Percentiles rank a stretch among this genome's conserved stretches.
These are phyloP conservation scores for Dactylellina drechsleri DNA, from an alignment of 2,329 filamentous ascomycete species.

Conservation along the genomic window DNA sequence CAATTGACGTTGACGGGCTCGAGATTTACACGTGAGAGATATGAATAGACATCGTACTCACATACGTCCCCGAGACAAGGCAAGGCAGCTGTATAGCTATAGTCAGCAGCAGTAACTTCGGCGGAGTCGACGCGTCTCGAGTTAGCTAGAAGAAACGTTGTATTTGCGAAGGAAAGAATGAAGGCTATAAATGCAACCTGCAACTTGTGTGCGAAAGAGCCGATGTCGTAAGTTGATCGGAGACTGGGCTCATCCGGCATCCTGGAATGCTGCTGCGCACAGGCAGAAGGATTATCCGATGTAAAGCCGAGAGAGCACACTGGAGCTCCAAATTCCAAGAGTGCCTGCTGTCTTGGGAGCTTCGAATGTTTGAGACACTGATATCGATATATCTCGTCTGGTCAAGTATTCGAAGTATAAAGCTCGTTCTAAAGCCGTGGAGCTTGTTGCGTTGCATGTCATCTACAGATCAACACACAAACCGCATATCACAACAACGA, in stretches of 20 bases:
- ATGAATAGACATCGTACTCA: constrained; percentile 3
- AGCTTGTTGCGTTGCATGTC: constrained; percentile 43
- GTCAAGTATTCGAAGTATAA: neutral
- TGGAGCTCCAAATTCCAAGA: constrained; percentile 33
- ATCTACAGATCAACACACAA: constrained; percentile 53
- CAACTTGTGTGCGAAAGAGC: constrained; percentile 6
- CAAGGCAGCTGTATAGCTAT: constrained; percentile 10
- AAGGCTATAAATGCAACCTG: neutral
- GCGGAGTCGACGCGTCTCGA: neutral
- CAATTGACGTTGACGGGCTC: constrained; percentile 39
- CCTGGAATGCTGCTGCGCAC: constrained; percentile 21
- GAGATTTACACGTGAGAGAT: constrained; percentile 34
- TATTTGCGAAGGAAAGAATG: constrained; percentile 14
- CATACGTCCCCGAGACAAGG: neutral
- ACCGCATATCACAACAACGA: constrained; percentile 31
- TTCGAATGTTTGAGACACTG: neutral
- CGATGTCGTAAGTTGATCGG: constrained; percentile 21
- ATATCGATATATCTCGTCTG: too few species aligned
- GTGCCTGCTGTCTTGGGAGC: neutral
- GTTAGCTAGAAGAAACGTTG: constrained; percentile 14
- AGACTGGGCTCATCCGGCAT: constrained; percentile 7
- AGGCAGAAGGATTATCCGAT: constrained; percentile 46
- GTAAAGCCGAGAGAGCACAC: constrained; percentile 21
- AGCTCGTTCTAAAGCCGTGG: constrained; percentile 7
- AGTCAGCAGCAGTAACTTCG: constrained; percentile 3